A percentile compares a stretch with the other conserved stretches of the same genome.
phyloP scores from a whole-genome alignment of 371 early-diverging fungal genomes.

The Phascolomyces articulosus region DNA sequence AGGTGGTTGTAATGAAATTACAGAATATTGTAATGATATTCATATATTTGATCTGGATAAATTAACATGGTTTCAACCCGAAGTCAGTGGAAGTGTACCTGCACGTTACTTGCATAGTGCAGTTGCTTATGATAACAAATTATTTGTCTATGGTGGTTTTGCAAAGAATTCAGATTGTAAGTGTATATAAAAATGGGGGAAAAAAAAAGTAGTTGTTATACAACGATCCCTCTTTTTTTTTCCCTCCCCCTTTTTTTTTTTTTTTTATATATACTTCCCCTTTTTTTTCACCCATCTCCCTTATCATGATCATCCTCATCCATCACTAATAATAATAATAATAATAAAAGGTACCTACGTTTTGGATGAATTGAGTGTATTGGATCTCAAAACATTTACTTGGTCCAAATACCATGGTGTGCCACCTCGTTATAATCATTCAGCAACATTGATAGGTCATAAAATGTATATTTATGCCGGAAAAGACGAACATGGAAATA shows the following conservation, averaged over 20 bases:
- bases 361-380: constrained; percentile 57
- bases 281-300: too few species aligned
- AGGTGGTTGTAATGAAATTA: constrained; percentile 64
- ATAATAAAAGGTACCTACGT: constrained; percentile 55
- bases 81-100: constrained; percentile 47
- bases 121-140: constrained; percentile 60
- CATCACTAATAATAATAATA: too few species aligned
- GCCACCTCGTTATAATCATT: constrained; percentile 67
- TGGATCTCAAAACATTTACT: constrained; percentile 60
- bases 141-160: constrained; percentile 72
- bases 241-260: background rate
- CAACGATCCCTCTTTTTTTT: background rate
- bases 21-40: constrained; percentile 67
- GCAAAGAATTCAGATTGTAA: constrained; percentile 64
- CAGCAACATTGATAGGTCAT: constrained; percentile 55
- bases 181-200: constrained; percentile 1
- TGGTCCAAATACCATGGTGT: constrained; percentile 57
- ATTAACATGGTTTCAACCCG: constrained; percentile 67
- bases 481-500: constrained; percentile 64
- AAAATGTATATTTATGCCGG: constrained; percentile 66
- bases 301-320: too few species aligned
- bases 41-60: constrained; percentile 61
- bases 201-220: background rate
- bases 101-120: constrained; percentile 66
- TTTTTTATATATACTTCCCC: background rate